Evolutionary conservation across 345 rosid genomes (phyloP), one percentile per base, ranked within the genome.

Genomic region (Brassica incana): DNA sequence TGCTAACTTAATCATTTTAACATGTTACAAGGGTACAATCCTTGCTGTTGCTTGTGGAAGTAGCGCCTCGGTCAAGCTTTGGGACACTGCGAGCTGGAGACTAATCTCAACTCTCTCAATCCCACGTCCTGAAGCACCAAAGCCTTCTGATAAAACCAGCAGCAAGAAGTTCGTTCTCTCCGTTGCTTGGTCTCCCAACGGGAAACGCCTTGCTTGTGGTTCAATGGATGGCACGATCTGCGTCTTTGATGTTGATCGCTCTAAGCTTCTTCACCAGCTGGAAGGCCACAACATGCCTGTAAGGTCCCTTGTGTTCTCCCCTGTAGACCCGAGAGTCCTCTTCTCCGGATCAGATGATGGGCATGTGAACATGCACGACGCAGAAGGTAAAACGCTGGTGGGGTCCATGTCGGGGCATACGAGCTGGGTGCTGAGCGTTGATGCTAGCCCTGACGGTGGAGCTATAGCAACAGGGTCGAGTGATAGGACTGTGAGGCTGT

Each of bases 41-140:
- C 93, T 95, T 74, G 99, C 99, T 50, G 99, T 95, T 77, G 99
- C 98, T 15, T 97, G 99, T 52, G 98, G 98, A 14, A 96, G 99
- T 71, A 91, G 99, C 75, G 98, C 98, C 48, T 89, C 98, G 0
- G 86, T 93, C 82, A 90, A 91, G 88, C 90, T 93, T 32, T 95
- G 98, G 99, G 97, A 95, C 85, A 93, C 98, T 30, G 90, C 92
- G 65, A 88, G 96, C 62, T 95, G 99, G 99, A 91, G 86, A 77
- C 76, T 93, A 78, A 76, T 81, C 69, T 79, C 92, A 23, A 88
- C 91, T 66, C 85, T 91, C 29, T 84, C 93, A 18, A 80, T 95
- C 71, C 98, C 99, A 36, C 92, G 91, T 25, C 98, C 92, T 11
- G 98, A 95, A 72, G 90, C 86, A 72, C 83, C 86, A 8, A 95